Base-by-base conservation (phyloP, 306 rosid genomes). In the Rubus idaeus region DNA sequence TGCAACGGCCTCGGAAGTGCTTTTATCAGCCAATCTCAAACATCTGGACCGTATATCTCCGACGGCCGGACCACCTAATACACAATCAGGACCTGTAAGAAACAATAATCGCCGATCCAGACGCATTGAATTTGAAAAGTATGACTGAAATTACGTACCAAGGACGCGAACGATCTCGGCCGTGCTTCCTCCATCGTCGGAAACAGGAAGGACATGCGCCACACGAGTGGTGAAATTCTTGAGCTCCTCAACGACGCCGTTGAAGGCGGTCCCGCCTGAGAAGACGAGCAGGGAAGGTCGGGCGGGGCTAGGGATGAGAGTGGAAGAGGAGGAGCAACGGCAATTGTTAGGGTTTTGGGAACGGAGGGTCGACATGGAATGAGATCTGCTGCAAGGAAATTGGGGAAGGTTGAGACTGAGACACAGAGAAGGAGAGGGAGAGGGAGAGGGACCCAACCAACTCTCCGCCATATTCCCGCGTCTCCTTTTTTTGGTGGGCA, bases 1-100 rank as follows among this genome's bases (percentile, higher is more conserved):
- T 1, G 97, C 98, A 40, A 90, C 89, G 37, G 98, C 97, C 88
- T 94, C 98, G 9, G 87, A 84, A 16, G 95, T 87, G 69, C 97
- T 94, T 75, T 88, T 79, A 86, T 90, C 97, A 52, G 98, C 91
- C 80, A 94, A 82, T 49, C 98, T 87, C 86, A 94, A 81, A 82
- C 98, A 94, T 82, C 97, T 87, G 6, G 98, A 94, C 76, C 98
- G 96, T 74, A 94, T 94, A 76, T 94, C 98, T 79, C 98, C 98
- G 46, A 94, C 97, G 49, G 97, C 98, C 40, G 98, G 98, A 71
- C 98, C 98, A 40, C 97, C 98, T 93, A 78, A 17, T n/a, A 65
- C 6, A 39, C 11, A 52, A 47, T 30, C 44, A 39, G 9, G 74
- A 74, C 7, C 11, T 49, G 64, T 75, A 20, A 45, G 23, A 3